Base-by-base conservation (phyloP, 2,329 filamentous ascomycete genomes). In the Neoarthrinium moseri region DNA sequence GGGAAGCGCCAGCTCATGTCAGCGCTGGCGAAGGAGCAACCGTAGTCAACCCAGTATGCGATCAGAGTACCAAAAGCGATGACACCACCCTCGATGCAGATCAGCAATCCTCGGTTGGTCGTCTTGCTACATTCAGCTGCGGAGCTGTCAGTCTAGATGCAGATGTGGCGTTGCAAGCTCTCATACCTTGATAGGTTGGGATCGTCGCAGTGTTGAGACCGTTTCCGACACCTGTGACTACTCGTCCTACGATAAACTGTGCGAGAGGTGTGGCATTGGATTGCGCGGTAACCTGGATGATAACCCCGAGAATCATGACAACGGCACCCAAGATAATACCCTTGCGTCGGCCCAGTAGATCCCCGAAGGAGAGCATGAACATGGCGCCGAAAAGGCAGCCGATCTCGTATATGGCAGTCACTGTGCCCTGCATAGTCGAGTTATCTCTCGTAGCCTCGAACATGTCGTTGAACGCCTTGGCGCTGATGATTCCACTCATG, bases 1-100 rank as follows among this genome's bases (percentile, higher is more conserved):
- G 77, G 77, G 59, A 80, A 78, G 1, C 78, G 73, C 76, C 77
- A 81, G 17, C 69, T 66, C 11, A 80, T 67, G 49, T 72, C 70
- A 12, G 58, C 56, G 3, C 58, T 59, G 3, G 72, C 72, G 49
- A 71, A 78, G 29, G 60, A 63, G 5, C 60, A 56, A n/a, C 73
- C 74, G 46, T 75, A 78, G 36, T 77, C 74, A 53, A 78, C 61
- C 75, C 76, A 62, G 64, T 79, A 73, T n/a, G 65, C 65, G 30
- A 69, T 68, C 40, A 69, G 51, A 4, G 67, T 69, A 26, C 67
- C 67, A 42, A 74, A 73, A 11, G 72, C 71, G 46, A 75, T 74
- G 42, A 65, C 60, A 30, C 68, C 69, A 15, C 71, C 71, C 52
- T 74, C 67, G 50, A 71, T 70, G 51, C 68, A 72, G 38, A 72